phyloP scores from a whole-genome alignment of 2,329 filamentous ascomycete genomes.

The Fusarium redolens region DNA sequence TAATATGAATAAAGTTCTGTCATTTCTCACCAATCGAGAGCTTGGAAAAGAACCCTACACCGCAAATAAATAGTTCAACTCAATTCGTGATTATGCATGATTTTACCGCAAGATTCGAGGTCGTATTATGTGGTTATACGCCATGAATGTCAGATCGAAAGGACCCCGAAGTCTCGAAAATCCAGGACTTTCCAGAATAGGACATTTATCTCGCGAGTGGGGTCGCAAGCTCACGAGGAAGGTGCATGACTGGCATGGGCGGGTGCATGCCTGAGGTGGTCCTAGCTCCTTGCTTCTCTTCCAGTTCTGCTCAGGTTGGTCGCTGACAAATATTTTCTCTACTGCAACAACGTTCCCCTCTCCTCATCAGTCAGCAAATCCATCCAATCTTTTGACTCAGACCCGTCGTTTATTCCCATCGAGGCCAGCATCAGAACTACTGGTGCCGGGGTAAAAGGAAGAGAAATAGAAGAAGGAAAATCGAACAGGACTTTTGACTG shows the following conservation, averaged over 20 bases:
- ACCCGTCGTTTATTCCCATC: conserved; percentile 28
- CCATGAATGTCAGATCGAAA: conserved; percentile 11
- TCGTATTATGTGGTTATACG: neutral
- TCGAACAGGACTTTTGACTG: neutral
- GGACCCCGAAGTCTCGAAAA: conserved; percentile 2
- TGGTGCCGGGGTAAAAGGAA: neutral
- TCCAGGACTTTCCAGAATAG: conserved; percentile 6
- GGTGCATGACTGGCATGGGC: conserved; percentile 1
- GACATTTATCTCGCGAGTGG: conserved; percentile 20
- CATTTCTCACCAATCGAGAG: neutral
- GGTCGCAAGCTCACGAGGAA: conserved; percentile 3
- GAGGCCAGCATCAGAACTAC: conserved; percentile 11
- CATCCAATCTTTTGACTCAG: conserved; percentile 16
- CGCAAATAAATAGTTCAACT: neutral
- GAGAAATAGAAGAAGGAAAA: neutral
- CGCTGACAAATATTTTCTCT: conserved; percentile 46
- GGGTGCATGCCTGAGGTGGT: conserved; percentile 12
- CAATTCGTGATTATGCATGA: neutral
- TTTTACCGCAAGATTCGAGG: conserved; percentile 9
- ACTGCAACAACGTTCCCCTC: conserved; percentile 35
- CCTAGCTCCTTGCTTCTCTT: conserved; percentile 26
- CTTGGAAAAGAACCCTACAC: neutral
- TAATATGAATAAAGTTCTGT: neutral
- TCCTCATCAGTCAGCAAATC: conserved; percentile 37
- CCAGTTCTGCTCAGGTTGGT: neutral